phyloP scores from a whole-genome alignment of 2,329 filamentous ascomycete genomes.

The Ceratocystis harringtonii region DNA sequence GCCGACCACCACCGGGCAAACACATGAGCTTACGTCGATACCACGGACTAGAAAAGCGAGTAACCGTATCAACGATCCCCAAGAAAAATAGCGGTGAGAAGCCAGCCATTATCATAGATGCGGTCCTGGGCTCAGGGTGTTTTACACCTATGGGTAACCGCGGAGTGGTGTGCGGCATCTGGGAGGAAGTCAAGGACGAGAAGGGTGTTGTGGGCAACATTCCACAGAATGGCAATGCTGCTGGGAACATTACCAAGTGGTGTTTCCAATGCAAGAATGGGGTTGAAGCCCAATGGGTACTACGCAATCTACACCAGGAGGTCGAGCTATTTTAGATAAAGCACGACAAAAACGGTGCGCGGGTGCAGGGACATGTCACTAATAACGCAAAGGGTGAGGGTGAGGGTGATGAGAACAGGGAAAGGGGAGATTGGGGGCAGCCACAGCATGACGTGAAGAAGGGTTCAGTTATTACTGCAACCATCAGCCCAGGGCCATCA shows the following conservation, averaged over 20 bases:
- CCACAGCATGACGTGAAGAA: neutral
- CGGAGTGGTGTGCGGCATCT: slow-evolving; percentile 78
- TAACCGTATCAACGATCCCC: slow-evolving; percentile 61
- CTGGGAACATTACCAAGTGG: slow-evolving; percentile 46
- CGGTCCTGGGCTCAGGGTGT: slow-evolving; percentile 67
- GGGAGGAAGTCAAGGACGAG: slow-evolving; percentile 58
- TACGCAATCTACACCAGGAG: slow-evolving; percentile 42
- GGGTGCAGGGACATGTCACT: neutral
- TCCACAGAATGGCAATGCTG: slow-evolving; percentile 36
- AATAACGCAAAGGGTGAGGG: neutral
- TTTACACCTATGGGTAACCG: slow-evolving; percentile 72
- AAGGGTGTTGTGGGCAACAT: slow-evolving; percentile 39
- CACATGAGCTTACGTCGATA: slow-evolving; percentile 43
- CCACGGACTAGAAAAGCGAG: slow-evolving; percentile 65
- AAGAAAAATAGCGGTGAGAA: slow-evolving; percentile 38
- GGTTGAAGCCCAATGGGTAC: slow-evolving; percentile 40
- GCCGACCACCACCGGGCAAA: slow-evolving; percentile 52
- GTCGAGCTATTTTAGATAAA: slow-evolving; percentile 24
- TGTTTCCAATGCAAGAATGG: slow-evolving; percentile 45
- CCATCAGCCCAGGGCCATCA: neutral
- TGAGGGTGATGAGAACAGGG: neutral
- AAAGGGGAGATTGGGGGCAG: neutral
- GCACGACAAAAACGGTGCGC: neutral
- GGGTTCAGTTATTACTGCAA: neutral
- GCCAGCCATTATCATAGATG: slow-evolving; percentile 59